These are phyloP conservation scores for Sporothrix protearum DNA, from an alignment of 2,329 filamentous ascomycete species.

Conservation along the genomic window DNA sequence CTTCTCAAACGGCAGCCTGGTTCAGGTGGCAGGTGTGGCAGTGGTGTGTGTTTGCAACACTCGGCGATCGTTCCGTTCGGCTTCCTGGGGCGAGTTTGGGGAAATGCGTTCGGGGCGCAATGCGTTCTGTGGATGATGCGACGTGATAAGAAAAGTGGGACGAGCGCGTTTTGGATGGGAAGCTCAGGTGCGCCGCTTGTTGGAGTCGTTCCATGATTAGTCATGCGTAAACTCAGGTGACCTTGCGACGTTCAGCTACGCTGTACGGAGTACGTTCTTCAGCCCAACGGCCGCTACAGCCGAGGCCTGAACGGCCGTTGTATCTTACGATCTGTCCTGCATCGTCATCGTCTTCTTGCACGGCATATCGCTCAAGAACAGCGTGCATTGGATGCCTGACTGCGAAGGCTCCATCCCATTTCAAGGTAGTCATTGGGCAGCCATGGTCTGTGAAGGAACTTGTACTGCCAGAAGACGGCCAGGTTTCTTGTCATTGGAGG, in stretches of 20 bases:
- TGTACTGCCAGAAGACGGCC: not conserved
- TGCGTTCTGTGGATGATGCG: conserved; percentile 7
- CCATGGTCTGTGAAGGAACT: not conserved
- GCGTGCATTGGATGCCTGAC: not conserved
- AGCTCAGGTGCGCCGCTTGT: not conserved
- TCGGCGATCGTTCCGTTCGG: not conserved
- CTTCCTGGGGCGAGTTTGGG: not conserved
- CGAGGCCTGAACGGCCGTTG: not conserved
- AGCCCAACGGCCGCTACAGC: not conserved
- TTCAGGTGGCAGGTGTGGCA: not conserved
- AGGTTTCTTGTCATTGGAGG: conserved; percentile 11
- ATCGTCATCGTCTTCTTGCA: not conserved
- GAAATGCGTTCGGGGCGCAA: not conserved
- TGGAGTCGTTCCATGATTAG: not conserved
- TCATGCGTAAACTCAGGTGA: not conserved
- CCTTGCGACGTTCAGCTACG: not conserved
- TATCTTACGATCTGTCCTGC: not conserved
- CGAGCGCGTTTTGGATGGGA: not conserved
- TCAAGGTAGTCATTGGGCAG: not conserved
- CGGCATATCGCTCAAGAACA: not conserved
- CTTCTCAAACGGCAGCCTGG: conserved; percentile 11
- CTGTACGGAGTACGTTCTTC: not conserved
- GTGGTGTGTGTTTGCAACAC: conserved; percentile 8
- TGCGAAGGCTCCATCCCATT: not conserved
- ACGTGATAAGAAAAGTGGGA: conserved; percentile 7